Evolutionary conservation across 2,329 filamentous ascomycete genomes (phyloP).

Genomic region (Colletotrichum sp.): DNA sequence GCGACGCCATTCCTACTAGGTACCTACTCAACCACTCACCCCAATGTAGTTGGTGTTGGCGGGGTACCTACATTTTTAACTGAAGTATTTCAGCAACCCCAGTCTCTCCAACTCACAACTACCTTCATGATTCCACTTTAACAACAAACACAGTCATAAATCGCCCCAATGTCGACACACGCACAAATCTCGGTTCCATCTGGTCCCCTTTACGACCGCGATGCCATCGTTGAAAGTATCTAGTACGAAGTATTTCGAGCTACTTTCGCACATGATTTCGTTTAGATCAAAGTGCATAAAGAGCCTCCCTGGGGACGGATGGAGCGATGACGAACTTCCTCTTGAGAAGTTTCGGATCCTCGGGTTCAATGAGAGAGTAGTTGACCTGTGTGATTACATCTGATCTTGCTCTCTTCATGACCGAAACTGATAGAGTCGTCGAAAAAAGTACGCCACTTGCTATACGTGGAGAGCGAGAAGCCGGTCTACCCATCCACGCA

Average conservation of each 20-base stretch:
- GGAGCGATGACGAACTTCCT: not conserved
- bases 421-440: rapidly evolving
- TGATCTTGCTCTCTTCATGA: rapidly evolving
- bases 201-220: not conserved
- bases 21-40: too few species aligned
- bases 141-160: rapidly evolving
- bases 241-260: not conserved
- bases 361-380: not conserved
- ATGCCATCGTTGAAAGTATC: not conserved
- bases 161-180: not conserved
- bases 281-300: not conserved
- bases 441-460: not conserved
- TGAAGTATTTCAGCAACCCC: too few species aligned
- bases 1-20: too few species aligned
- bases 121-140: rapidly evolving
- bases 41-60: too few species aligned
- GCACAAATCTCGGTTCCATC: rapidly evolving
- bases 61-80: not conserved
- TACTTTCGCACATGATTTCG: not conserved
- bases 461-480: not conserved
- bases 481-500: not conserved
- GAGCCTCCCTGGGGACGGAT: not conserved
- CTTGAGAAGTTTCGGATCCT: not conserved
- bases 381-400: not conserved
- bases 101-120: not conserved